These are phyloP conservation scores for Exophiala lecanii-corni DNA, from an alignment of 2,329 filamentous ascomycete genomes.

Conservation along the genomic window DNA sequence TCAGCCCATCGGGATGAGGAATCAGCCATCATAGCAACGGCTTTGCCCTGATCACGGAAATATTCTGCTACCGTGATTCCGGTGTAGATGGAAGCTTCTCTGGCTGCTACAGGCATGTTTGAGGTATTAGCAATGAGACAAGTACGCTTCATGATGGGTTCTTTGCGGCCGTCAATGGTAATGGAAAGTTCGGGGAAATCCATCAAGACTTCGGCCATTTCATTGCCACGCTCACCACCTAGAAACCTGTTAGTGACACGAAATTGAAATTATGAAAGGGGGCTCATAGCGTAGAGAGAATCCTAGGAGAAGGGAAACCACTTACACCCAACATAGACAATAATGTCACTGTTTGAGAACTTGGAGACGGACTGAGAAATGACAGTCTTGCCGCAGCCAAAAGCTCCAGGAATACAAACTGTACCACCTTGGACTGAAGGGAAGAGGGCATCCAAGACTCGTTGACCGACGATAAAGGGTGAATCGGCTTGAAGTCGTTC, in stretches of 20 bases:
- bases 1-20: slow-evolving; percentile 98
- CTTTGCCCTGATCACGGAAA: slow-evolving; percentile 92
- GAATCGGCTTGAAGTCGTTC: slow-evolving; percentile 87
- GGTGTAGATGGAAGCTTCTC: slow-evolving; percentile 98
- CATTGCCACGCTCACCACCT: slow-evolving; percentile 85
- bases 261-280: no score
- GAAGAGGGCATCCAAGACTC: slow-evolving; percentile 93
- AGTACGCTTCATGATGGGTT: slow-evolving; percentile 99
- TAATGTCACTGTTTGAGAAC: slow-evolving; percentile 99
- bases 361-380: slow-evolving; percentile 98
- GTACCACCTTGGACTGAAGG: slow-evolving; percentile 95
- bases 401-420: slow-evolving; percentile 95
- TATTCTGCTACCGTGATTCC: slow-evolving; percentile 94
- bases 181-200: slow-evolving; percentile 98
- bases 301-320: slow-evolving; percentile 6
- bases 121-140: slow-evolving; percentile 98
- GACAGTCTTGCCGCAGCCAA: slow-evolving; percentile 98
- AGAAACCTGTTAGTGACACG: slow-evolving; percentile 8
- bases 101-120: slow-evolving; percentile 98
- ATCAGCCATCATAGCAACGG: slow-evolving; percentile 99
- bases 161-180: slow-evolving; percentile 86
- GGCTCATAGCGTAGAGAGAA: no score
- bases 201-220: slow-evolving; percentile 99
- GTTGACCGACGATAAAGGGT: slow-evolving; percentile 93
- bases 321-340: slow-evolving; percentile 82